Conservation (phyloP, 2,329 filamentous ascomycete species). For the Colletotrichum sp. region DNA sequence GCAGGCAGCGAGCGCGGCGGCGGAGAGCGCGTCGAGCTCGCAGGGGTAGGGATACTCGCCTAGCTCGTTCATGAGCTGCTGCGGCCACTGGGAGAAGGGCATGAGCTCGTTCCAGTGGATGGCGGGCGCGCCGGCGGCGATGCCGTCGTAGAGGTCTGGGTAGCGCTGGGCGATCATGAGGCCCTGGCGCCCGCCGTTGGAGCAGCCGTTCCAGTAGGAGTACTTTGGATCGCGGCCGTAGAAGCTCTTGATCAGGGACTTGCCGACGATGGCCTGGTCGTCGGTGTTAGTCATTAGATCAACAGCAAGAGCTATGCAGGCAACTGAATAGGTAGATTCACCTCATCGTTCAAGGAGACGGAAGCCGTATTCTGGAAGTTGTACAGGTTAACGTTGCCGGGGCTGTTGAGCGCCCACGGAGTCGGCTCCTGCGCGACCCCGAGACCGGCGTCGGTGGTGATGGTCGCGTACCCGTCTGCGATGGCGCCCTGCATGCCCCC, state of each 20-base stretch:
- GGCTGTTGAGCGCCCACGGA: constrained; percentile 23
- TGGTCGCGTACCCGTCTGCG: constrained; percentile 24
- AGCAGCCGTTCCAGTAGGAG: constrained; percentile 56
- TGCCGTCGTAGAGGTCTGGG: constrained; percentile 54
- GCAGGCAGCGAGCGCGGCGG: constrained; percentile 36
- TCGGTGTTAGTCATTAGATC: neutral
- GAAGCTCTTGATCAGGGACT: constrained; percentile 50
- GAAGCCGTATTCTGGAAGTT: constrained; percentile 38
- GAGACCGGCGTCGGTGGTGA: constrained; percentile 25
- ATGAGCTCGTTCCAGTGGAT: constrained; percentile 27
- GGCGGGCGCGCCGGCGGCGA: constrained; percentile 24
- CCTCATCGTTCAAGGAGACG: constrained; percentile 38
- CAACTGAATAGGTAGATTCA: no score
- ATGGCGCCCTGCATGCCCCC: constrained; percentile 23
- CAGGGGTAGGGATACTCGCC: neutral
- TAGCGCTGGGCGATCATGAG: constrained; percentile 50
- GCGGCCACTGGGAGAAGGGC: neutral
- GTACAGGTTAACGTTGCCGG: constrained; percentile 15
- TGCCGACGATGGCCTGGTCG: constrained; percentile 45
- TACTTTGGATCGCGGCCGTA: constrained; percentile 42
- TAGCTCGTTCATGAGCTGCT: constrained; percentile 1
- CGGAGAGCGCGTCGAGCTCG: constrained; percentile 34
- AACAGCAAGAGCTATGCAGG: no score
- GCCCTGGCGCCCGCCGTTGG: constrained; percentile 56
- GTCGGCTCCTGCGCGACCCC: neutral